Base-by-base conservation (phyloP, 768 basidiomycete genomes). In the Auricularia sp. region DNA sequence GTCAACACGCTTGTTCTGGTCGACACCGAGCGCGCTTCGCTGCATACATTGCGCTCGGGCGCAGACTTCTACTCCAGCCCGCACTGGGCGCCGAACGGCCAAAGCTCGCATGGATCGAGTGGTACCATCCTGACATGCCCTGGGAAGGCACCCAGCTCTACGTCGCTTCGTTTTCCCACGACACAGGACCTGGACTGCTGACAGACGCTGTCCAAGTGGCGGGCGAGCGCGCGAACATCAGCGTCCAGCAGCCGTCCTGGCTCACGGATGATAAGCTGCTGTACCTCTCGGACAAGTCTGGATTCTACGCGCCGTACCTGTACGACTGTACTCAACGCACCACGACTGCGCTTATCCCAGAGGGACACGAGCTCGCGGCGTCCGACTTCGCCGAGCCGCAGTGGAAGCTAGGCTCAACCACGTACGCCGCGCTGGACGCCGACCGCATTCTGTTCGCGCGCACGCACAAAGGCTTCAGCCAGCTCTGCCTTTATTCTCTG, bases 11-110 rank as follows among this genome's bases (percentile, higher is more conserved):
- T 93, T 39, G 79, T 79, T 62, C 69, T 85, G 62, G 80, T 92
- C 68, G 76, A 87, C 71, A 79, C 79, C 0, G 64, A 67, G 2
- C 74, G 77, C 3, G 78, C 81, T 66, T 72, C 74, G 0, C 71
- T 87, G 1, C 72, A 76, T 6, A 73, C 80, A 3, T 73, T 91
- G 47, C 75, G 76, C 2, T 74, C 77, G 0, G 88, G 86, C 4
- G 83, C 84, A 3, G 88, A 91, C 70, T 92, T 92, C 75, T 93
- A 91, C 72, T 79, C 81, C 54, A 72, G 77, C 1, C 84, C 87
- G 0, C 74, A 72, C 34, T 86, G 87, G 75, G 84, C 83, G 36
- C 81, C 84, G 0, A 80, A 85, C 66, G 88, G 87, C 0, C 75
- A 72, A 77, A 76, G 62, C 68, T 90, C 18, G 80, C 79, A 1